Conservation (phyloP, 805 yeast species). For the Barnettozyma sucrosica region DNA sequence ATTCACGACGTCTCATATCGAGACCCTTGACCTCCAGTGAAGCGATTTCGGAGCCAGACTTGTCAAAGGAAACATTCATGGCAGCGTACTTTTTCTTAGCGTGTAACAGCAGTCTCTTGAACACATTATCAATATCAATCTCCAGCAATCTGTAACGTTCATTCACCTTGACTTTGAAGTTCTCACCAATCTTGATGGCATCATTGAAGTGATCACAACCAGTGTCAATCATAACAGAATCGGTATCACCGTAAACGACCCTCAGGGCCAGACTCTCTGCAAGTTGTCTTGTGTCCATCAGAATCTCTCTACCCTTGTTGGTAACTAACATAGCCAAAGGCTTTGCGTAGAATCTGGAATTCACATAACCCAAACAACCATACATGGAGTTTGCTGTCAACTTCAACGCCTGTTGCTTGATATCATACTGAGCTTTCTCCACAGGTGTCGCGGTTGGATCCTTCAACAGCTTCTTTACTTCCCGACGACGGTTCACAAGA, state of each 20-base stretch:
- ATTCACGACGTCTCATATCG: constrained; percentile 96
- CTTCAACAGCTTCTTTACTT: constrained; percentile 81
- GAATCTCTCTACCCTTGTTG: constrained; percentile 89
- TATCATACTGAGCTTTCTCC: constrained; percentile 82
- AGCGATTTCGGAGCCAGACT: constrained; percentile 51
- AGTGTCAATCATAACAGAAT: constrained; percentile 97
- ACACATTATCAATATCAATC: constrained; percentile 92
- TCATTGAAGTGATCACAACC: constrained; percentile 63
- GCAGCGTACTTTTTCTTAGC: constrained; percentile 99
- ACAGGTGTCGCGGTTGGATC: constrained; percentile 56
- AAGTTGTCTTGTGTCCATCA: constrained; percentile 85
- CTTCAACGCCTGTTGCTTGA: constrained; percentile 92
- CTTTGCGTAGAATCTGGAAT: constrained; percentile 90
- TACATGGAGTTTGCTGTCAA: constrained; percentile 99
- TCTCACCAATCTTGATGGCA: constrained; percentile 77
- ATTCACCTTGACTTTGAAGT: constrained; percentile 79
- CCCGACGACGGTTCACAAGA: constrained; percentile 86
- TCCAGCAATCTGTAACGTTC: constrained; percentile 83
- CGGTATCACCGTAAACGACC: constrained; percentile 97
- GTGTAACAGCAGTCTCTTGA: constrained; percentile 75
- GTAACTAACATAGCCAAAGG: constrained; percentile 96
- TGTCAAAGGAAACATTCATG: constrained; percentile 49
- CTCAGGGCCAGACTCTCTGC: constrained; percentile 80
- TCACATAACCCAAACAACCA: constrained; percentile 92
- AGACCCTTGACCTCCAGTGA: constrained; percentile 88